Percentiles rank a stretch among this genome's conserved stretches.
These are phyloP conservation scores for Luvunga scandens DNA, from an alignment of 345 rosid species.

Conservation along the genomic window DNA sequence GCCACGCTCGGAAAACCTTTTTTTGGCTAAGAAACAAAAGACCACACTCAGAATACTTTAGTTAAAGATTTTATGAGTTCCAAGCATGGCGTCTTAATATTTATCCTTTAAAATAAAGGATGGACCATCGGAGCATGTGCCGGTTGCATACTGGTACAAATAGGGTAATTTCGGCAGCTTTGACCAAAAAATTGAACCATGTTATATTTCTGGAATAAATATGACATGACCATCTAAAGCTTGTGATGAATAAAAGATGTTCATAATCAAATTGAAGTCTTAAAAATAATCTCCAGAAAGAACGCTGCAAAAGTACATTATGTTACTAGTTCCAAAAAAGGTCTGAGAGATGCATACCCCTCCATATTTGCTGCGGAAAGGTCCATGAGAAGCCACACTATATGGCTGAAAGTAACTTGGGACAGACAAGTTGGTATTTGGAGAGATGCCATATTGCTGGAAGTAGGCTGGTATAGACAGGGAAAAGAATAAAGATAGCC, in stretches of 20 bases:
- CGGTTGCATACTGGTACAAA: background rate
- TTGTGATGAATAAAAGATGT: background rate
- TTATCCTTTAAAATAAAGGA: background rate
- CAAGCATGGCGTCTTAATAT: background rate
- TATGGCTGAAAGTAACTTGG: constrained; percentile 92
- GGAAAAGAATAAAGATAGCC: constrained; percentile 79
- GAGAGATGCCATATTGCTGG: constrained; percentile 85
- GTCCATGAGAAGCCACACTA: constrained; percentile 87
- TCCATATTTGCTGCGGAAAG: constrained; percentile 59
- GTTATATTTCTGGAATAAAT: background rate
- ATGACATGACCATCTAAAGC: background rate
- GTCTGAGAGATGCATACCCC: constrained; percentile 54
- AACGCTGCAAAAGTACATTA: background rate
- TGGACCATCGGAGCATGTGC: background rate
- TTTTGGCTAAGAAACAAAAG: too few species aligned
- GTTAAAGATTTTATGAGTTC: background rate
- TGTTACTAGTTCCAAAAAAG: background rate
- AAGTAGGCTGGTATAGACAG: constrained; percentile 93
- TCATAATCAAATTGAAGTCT: background rate
- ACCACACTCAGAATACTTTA: too few species aligned
- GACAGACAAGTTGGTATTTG: constrained; percentile 69
- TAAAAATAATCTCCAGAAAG: background rate
- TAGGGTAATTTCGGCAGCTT: background rate
- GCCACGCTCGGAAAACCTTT: background rate
- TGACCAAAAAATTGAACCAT: background rate